A percentile compares a stretch with the other conserved stretches of the same genome.
phyloP scores from a whole-genome alignment of 1,139 yeast species.

The Geotrichum macrosporum region DNA sequence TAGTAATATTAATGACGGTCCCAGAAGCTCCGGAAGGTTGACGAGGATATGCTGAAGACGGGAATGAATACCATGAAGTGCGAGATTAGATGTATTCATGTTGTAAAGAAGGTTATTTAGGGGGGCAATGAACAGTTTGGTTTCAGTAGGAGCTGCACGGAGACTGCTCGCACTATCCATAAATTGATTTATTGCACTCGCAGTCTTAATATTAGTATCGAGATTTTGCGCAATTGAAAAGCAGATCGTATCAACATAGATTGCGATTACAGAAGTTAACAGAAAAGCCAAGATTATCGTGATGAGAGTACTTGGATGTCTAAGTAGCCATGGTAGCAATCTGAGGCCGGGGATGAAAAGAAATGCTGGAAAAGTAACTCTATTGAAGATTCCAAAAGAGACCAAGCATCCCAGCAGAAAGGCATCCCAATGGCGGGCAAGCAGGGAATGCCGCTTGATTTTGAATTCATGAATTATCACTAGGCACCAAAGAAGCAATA shows the following conservation, averaged over 20 bases:
- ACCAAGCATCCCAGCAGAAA: slow-evolving; percentile 50
- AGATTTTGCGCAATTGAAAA: slow-evolving; percentile 26
- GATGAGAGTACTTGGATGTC: slow-evolving; percentile 31
- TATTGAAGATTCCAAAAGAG: slow-evolving; percentile 71
- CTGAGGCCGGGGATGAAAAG: slow-evolving; percentile 51
- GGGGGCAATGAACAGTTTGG: slow-evolving; percentile 58
- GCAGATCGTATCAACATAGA: slow-evolving; percentile 52
- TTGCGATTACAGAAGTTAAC: slow-evolving; percentile 40
- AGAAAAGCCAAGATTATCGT: slow-evolving; percentile 29
- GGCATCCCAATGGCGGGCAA: slow-evolving; percentile 35
- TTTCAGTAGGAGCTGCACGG: slow-evolving; percentile 16
- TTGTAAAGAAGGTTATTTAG: slow-evolving; percentile 74
- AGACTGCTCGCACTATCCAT: slow-evolving; percentile 6
- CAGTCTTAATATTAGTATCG: neutral
- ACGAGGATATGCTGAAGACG: slow-evolving; percentile 66
- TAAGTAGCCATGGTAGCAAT: slow-evolving; percentile 30
- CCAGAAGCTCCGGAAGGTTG: slow-evolving; percentile 75
- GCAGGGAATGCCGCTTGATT: slow-evolving; percentile 26
- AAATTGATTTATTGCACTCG: slow-evolving; percentile 8
- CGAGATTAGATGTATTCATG: slow-evolving; percentile 52
- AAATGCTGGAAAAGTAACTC: slow-evolving; percentile 80
- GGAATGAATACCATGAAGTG: slow-evolving; percentile 80
- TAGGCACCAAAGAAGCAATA: slow-evolving; percentile 54
- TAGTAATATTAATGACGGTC: slow-evolving; percentile 59
- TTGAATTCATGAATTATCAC: slow-evolving; percentile 41